A percentile compares a stretch with the other conserved stretches of the same genome.
Evolutionary conservation across 1,139 yeast genomes (phyloP).

Genomic region (Suhomyces bribrorum): DNA sequence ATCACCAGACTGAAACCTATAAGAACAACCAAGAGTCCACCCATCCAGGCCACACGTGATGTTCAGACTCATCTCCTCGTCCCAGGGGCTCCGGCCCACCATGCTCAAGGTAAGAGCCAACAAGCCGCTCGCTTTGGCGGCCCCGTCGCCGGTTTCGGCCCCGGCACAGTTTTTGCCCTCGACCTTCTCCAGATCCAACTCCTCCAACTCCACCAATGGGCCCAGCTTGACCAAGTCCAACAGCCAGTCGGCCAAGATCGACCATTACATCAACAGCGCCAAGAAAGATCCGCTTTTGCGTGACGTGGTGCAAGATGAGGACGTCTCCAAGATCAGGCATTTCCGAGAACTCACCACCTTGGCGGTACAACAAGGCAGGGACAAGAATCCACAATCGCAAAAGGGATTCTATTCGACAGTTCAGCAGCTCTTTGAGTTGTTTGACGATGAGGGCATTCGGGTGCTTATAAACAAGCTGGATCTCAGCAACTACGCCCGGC

Average conservation of each 20-base stretch:
- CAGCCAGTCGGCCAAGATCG: slow-evolving; percentile 16
- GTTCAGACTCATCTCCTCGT: slow-evolving; percentile 43
- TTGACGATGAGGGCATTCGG: slow-evolving; percentile 33
- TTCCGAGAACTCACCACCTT: slow-evolving; percentile 31
- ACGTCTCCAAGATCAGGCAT: slow-evolving; percentile 25
- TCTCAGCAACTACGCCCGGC: slow-evolving; percentile 28
- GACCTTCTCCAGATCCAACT: slow-evolving; percentile 20
- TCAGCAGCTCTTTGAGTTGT: slow-evolving; percentile 23
- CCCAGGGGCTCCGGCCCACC: slow-evolving; percentile 41
- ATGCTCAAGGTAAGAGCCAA: slow-evolving; percentile 41
- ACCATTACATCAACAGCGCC: slow-evolving; percentile 19
- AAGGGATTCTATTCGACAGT: slow-evolving; percentile 26
- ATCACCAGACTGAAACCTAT: slow-evolving; percentile 1
- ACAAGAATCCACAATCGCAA: slow-evolving; percentile 18
- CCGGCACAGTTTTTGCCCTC: slow-evolving; percentile 8
- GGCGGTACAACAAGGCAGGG: slow-evolving; percentile 22
- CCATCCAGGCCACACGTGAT: slow-evolving; percentile 17
- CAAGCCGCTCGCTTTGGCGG: slow-evolving; percentile 21
- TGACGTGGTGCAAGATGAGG: slow-evolving; percentile 22
- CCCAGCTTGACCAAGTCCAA: slow-evolving; percentile 11
- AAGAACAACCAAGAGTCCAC: background rate
- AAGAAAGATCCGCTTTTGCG: slow-evolving; percentile 27
- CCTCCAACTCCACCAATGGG: slow-evolving; percentile 13
- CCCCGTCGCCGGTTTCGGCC: slow-evolving; percentile 3
- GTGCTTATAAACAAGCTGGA: slow-evolving; percentile 26